Conservation (phyloP, 164 flowering plant genomes). For the Aristolochia fimbriata region DNA sequence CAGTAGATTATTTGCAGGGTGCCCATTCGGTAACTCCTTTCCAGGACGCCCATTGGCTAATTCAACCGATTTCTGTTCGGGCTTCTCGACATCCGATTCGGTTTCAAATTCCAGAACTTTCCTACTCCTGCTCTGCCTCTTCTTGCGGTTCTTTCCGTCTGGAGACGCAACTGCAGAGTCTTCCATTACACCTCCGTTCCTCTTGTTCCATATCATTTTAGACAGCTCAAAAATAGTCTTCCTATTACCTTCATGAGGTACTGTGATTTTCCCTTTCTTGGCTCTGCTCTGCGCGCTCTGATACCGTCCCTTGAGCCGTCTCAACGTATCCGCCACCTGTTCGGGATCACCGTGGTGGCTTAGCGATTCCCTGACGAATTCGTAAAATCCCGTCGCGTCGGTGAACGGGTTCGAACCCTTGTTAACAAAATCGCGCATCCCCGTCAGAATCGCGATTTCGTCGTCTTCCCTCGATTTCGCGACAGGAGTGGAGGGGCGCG, state of each 20-base stretch:
- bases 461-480: neutral
- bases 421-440: neutral
- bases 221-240: constrained; percentile 1
- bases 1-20: neutral
- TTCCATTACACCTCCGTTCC: neutral
- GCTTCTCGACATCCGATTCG: neutral
- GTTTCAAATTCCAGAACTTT: neutral
- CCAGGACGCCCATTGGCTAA: neutral
- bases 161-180: neutral
- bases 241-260: neutral
- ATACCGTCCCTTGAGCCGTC: neutral
- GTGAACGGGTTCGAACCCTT: neutral
- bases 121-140: neutral
- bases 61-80: neutral
- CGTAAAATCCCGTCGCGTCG: neutral
- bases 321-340: neutral
- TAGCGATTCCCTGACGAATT: neutral
- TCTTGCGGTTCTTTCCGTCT: neutral
- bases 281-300: neutral
- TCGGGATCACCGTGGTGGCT: neutral
- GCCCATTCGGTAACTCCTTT: neutral
- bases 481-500: neutral
- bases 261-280: neutral
- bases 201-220: neutral
- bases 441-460: neutral